Percentiles rank a stretch among this genome's conserved stretches.
These are phyloP conservation scores for Komagataella kurtzmanii DNA, from an alignment of 805 yeast species.

Conservation along the genomic window DNA sequence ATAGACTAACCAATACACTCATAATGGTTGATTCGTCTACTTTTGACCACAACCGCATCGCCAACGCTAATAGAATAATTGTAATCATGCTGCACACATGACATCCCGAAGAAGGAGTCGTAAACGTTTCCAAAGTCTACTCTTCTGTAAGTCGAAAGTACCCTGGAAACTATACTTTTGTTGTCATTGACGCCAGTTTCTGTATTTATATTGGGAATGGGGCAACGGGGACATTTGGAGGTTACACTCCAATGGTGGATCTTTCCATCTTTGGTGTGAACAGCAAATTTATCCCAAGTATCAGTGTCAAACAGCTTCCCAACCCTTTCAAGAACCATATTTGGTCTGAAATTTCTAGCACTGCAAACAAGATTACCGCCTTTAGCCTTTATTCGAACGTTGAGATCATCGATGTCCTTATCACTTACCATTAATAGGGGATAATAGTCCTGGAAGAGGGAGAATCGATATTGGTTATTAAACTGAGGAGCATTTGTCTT, in stretches of 20 bases:
- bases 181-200: conserved; percentile 10
- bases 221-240: conserved; percentile 16
- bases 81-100: conserved; percentile 12
- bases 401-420: conserved; percentile 9
- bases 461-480: conserved; percentile 3
- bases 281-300: conserved; percentile 11
- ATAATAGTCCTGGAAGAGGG: conserved; percentile 18
- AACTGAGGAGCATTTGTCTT: conserved; percentile 5
- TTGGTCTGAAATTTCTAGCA: conserved; percentile 14
- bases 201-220: conserved; percentile 13
- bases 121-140: conserved; percentile 14
- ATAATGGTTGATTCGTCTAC: conserved; percentile 7
- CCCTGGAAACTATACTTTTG: conserved; percentile 10
- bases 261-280: conserved; percentile 4
- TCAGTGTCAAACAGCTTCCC: conserved; percentile 14
- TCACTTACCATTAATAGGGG: conserved; percentile 14
- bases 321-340: conserved; percentile 10
- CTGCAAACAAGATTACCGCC: conserved; percentile 4
- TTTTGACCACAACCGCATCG: conserved; percentile 12
- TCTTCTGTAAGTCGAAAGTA: conserved; percentile 14
- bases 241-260: conserved; percentile 10
- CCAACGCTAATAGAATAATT: conserved; percentile 9
- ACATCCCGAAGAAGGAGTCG: conserved; percentile 14
- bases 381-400: conserved; percentile 1
- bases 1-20: neutral